phyloP scores from a whole-genome alignment of 495 filamentous ascomycete genomes.

The Cladorrhinum samala region DNA sequence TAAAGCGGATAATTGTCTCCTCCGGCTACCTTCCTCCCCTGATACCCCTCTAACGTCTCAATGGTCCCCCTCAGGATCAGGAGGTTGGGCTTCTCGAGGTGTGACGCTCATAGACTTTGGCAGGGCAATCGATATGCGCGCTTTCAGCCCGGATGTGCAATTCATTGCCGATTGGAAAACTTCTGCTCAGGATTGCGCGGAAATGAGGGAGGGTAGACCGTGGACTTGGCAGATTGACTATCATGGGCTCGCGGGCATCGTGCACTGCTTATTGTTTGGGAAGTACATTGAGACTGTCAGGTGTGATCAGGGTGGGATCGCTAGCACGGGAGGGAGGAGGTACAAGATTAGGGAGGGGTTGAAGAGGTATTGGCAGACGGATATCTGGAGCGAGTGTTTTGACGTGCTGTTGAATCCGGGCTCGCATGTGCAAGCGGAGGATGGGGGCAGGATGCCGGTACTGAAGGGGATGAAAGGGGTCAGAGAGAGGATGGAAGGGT shows the following conservation, averaged over 20 bases:
- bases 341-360: constrained; percentile 65
- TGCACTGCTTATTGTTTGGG: constrained; percentile 85
- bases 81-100: constrained; percentile 77
- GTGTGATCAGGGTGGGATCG: constrained; percentile 43
- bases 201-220: constrained; percentile 84
- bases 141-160: constrained; percentile 67
- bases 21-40: constrained; percentile 60
- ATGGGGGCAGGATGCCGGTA: constrained; percentile 57
- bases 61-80: constrained; percentile 64
- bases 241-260: constrained; percentile 77
- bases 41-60: constrained; percentile 36
- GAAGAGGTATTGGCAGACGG: constrained; percentile 93
- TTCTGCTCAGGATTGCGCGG: constrained; percentile 74
- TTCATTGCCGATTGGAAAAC: constrained; percentile 96
- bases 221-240: constrained; percentile 98
- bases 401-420: constrained; percentile 81
- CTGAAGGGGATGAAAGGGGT: constrained; percentile 56
- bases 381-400: constrained; percentile 80
- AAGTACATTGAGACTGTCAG: constrained; percentile 83
- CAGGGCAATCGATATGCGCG: constrained; percentile 85
- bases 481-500: constrained; percentile 76
- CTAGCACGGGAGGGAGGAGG: constrained; percentile 43
- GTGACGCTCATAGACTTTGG: constrained; percentile 90
- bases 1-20: constrained; percentile 90
- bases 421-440: constrained; percentile 53